Conservation (phyloP, 495 filamentous ascomycete genomes). For the Sabuloglossum arenarium region DNA sequence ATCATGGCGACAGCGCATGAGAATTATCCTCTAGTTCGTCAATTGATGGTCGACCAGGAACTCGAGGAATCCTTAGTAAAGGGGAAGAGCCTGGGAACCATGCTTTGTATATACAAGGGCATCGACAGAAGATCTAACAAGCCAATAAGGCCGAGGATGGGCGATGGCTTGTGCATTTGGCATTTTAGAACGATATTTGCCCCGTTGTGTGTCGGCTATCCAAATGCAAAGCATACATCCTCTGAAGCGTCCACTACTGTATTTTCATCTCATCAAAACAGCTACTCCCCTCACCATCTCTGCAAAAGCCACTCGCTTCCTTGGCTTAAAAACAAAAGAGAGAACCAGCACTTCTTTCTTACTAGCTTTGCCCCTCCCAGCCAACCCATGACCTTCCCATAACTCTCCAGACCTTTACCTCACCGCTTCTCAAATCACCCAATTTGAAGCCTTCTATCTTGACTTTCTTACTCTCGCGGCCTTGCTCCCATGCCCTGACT, state of each 20-base stretch:
- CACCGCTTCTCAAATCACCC: slow-evolving; percentile 75
- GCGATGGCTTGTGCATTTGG: background rate
- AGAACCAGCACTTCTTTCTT: background rate
- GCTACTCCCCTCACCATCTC: no score
- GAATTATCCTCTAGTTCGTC: no score
- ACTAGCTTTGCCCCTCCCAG: slow-evolving; percentile 29
- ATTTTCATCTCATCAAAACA: background rate
- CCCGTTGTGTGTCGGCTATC: background rate
- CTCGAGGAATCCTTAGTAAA: no score
- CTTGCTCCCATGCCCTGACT: slow-evolving; percentile 88
- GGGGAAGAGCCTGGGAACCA: no score
- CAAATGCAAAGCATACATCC: slow-evolving; percentile 1
- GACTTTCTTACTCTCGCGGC: slow-evolving; percentile 82
- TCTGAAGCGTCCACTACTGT: background rate
- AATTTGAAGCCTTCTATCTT: slow-evolving; percentile 86
- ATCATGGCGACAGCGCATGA: background rate
- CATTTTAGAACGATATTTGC: background rate
- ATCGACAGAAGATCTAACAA: no score
- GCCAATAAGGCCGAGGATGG: background rate
- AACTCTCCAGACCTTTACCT: slow-evolving; percentile 94
- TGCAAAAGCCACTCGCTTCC: no score
- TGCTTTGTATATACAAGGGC: no score
- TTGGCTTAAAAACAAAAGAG: background rate
- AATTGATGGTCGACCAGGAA: no score
- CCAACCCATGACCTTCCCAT: slow-evolving; percentile 85